phyloP scores from a whole-genome alignment of 352 stramenopile species.

The Vaucheria bursata region DNA sequence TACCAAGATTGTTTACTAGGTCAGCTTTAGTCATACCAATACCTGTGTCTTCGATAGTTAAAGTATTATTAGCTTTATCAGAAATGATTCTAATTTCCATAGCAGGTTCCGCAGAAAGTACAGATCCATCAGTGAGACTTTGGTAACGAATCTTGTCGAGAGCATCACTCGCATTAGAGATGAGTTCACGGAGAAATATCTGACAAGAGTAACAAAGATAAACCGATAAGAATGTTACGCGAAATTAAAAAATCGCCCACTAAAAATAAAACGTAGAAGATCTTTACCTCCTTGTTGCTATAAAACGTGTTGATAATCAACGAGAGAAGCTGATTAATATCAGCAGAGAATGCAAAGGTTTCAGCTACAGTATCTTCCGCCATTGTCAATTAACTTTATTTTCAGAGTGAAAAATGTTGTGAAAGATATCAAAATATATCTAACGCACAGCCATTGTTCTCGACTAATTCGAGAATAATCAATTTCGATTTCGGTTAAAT shows the following conservation, averaged over 20 bases:
- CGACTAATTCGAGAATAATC: too few species aligned
- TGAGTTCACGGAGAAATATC: constrained; percentile 74
- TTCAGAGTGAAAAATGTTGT: too few species aligned
- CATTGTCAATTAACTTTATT: too few species aligned
- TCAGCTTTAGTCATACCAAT: constrained; percentile 99
- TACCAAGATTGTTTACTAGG: constrained; percentile 98
- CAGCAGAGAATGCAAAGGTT: constrained; percentile 97
- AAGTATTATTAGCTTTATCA: constrained; percentile 98
- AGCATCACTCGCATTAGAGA: constrained; percentile 90
- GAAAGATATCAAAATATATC: too few species aligned
- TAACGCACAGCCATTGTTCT: too few species aligned
- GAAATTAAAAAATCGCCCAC: too few species aligned
- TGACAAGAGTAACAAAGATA: too few species aligned
- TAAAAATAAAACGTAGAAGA: too few species aligned
- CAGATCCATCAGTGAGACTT: constrained; percentile 85
- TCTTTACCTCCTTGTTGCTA: constrained; percentile 98
- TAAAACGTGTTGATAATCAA: constrained; percentile 98
- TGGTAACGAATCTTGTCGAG: constrained; percentile 95
- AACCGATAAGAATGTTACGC: too few species aligned
- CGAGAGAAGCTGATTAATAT: constrained; percentile 99
- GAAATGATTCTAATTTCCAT: constrained; percentile 97
- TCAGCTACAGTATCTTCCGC: constrained; percentile 84
- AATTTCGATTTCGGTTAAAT: too few species aligned
- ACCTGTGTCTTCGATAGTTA: constrained; percentile 96
- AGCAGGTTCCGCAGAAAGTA: constrained; percentile 91